phyloP scores from a whole-genome alignment of 192 early-diverging fungal species.

The Coemansia reversa region DNA sequence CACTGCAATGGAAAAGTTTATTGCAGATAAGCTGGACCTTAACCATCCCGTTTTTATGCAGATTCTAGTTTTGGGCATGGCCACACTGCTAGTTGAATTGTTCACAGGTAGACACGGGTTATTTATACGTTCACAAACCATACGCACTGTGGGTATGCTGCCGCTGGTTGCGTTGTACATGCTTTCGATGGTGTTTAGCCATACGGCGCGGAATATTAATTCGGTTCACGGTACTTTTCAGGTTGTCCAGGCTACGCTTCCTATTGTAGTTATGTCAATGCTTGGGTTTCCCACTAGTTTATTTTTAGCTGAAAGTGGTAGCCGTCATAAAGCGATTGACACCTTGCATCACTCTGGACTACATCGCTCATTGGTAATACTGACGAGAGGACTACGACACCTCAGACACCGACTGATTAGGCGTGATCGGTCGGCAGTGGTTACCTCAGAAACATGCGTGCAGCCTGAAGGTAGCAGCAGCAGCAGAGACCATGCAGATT shows the following conservation, averaged over 20 bases:
- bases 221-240: constrained; percentile 34
- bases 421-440: background rate
- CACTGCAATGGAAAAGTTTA: constrained; percentile 21
- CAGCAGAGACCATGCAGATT: background rate
- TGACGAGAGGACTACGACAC: background rate
- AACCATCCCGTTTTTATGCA: constrained; percentile 30
- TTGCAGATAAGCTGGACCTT: constrained; percentile 24
- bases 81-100: constrained; percentile 17
- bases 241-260: constrained; percentile 21
- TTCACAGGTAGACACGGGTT: constrained; percentile 13
- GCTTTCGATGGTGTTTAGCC: constrained; percentile 7
- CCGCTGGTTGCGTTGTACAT: constrained; percentile 30
- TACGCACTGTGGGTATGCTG: constrained; percentile 19
- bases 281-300: background rate
- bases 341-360: background rate
- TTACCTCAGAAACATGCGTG: background rate
- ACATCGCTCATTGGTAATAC: background rate
- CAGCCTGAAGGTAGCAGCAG: background rate
- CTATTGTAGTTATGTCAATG: constrained; percentile 16
- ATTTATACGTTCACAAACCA: constrained; percentile 19
- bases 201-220: constrained; percentile 13
- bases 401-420: background rate
- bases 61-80: constrained; percentile 14
- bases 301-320: background rate
- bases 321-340: background rate